Evolutionary conservation across 495 filamentous ascomycete genomes (phyloP), one percentile per base, ranked within the genome.

Genomic region (Physcia stellaris): DNA sequence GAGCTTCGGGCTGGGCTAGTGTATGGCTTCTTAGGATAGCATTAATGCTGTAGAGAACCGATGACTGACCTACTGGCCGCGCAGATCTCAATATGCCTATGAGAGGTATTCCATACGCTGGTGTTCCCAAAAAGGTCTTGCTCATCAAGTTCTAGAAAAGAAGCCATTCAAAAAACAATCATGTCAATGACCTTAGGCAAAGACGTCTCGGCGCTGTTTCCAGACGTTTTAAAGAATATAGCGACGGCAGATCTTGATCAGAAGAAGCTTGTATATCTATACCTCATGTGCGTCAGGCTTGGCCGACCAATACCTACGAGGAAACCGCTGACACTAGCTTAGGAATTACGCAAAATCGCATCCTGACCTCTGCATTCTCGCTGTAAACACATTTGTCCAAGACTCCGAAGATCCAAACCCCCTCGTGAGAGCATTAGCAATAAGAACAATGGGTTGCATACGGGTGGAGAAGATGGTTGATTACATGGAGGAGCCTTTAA

Each of bases 331-430:
- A 26, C 32, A 16, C 17, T 37, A 34, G 17, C 35, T 10, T 37
- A 94, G 86, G 87, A 99, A 99, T 62, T 99, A 99, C 61, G 90
- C 90, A 51, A 99, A 99, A 72, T 94, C 92, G 35, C 90, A 99
- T 59, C 90, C 90, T 12, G 90, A 99, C 54, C 80, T 99, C 24
- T 99, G 90, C 62, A 99, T 99, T 60, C 77, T 99, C 45, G 90
- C 90, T 47, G 90, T 99, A 48, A 99, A 99, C 58, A 99, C 90
- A 18, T 99, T 99, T 49, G 88, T 96, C 15, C 90, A 99, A 70
- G 90, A 99, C 53, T 86, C 90, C 6, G 90, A 99, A 72, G 90
- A 99, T 57, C 90, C 90, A 36, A 99, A 99, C 55, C 90, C 90
- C 2, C 70, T 99, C 4, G 85, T 99, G 47, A 70, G 92, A 58